A percentile compares a stretch with the other conserved stretches of the same genome.
phyloP scores from a whole-genome alignment of 495 filamentous ascomycete species.

The Xylaria telfairii region DNA sequence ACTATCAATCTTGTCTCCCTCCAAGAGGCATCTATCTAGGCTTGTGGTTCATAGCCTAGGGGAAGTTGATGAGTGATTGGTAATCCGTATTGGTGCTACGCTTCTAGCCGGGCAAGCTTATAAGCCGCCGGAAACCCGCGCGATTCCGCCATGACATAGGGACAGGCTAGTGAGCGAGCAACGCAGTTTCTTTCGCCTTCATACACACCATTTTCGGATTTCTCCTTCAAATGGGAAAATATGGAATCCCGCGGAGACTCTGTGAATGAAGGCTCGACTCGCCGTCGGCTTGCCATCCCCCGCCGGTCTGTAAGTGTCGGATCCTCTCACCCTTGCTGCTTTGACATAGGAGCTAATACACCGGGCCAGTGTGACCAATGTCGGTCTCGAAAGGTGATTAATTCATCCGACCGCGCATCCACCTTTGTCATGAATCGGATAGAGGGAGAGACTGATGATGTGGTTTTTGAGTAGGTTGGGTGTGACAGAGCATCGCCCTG shows the following conservation, averaged over 20 bases:
- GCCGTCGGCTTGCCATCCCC: slow-evolving; percentile 5
- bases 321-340: slow-evolving; percentile 20
- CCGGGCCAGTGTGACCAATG: slow-evolving; percentile 56
- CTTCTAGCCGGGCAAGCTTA: not conserved
- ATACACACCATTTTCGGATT: not conserved
- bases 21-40: not conserved
- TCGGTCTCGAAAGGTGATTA: slow-evolving; percentile 36
- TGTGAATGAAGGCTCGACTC: slow-evolving; percentile 8
- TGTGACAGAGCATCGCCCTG: slow-evolving; percentile 38
- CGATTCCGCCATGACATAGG: slow-evolving; percentile 7
- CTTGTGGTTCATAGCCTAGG: not conserved
- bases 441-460: not conserved
- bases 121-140: slow-evolving; percentile 14
- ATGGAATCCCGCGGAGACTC: slow-evolving; percentile 22
- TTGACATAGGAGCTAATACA: slow-evolving; percentile 12
- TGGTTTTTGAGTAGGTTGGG: slow-evolving; percentile 23
- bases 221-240: not conserved
- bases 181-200: not conserved
- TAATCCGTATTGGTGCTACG: not conserved
- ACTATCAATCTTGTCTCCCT: not conserved
- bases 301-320: slow-evolving; percentile 49
- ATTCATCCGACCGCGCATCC: not conserved
- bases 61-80: slow-evolving; percentile 14
- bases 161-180: not conserved
- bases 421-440: slow-evolving; percentile 6